Conservation (phyloP, 192 early-diverging fungal genomes). For the Powellomyces hirtus region DNA sequence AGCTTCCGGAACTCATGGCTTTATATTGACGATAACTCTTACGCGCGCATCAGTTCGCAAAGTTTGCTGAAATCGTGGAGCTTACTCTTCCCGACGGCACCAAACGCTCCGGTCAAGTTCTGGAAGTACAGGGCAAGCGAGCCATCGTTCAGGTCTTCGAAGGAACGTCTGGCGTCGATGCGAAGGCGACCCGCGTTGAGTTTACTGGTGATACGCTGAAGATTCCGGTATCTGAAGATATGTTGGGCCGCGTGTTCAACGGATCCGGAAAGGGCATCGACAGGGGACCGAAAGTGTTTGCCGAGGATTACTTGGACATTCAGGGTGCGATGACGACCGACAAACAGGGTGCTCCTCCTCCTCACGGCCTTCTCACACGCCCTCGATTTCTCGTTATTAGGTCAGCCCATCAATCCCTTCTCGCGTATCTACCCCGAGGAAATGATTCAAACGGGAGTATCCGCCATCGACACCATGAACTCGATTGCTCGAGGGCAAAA, state of each 20-base stretch:
- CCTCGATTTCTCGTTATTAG: constrained; percentile 36
- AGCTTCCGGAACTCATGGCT: neutral
- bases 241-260: constrained; percentile 99
- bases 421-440: constrained; percentile 99
- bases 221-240: constrained; percentile 98
- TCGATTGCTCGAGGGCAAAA: constrained; percentile 99
- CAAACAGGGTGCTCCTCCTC: neutral
- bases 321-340: constrained; percentile 50
- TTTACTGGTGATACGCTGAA: constrained; percentile 95
- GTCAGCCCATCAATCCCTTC: constrained; percentile 98
- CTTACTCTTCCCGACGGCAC: constrained; percentile 96
- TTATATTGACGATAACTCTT: neutral
- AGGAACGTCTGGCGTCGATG: constrained; percentile 86
- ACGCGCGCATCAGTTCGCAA: constrained; percentile 69
- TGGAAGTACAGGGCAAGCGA: constrained; percentile 94
- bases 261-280: constrained; percentile 99
- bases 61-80: constrained; percentile 96
- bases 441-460: constrained; percentile 99
- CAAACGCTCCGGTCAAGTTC: constrained; percentile 91
- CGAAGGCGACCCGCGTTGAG: constrained; percentile 91
- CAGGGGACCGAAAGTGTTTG: constrained; percentile 99
- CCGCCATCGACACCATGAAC: constrained; percentile 99
- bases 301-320: constrained; percentile 98
- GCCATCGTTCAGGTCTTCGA: constrained; percentile 98
- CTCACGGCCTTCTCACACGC: neutral